phyloP scores from a whole-genome alignment of 257 asterid species.

The Solanum chilense region DNA sequence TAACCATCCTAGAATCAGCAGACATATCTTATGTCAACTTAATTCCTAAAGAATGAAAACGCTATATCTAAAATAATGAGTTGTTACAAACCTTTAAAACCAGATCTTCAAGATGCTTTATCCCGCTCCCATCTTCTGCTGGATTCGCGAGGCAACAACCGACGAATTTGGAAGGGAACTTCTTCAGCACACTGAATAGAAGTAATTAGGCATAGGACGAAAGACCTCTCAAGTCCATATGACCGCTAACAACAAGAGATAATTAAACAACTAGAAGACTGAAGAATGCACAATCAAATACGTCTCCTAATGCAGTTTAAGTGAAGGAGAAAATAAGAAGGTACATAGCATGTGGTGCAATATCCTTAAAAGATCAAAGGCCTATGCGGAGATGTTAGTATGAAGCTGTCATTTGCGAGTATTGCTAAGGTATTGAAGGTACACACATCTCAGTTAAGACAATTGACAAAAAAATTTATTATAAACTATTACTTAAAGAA shows the following conservation, averaged over 20 bases:
- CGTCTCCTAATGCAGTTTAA: not conserved
- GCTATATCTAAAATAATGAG: not conserved
- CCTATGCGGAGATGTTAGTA: not conserved
- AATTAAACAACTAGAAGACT: not conserved
- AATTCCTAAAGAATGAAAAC: not conserved
- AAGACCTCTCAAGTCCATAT: not conserved
- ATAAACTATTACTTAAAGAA: not conserved
- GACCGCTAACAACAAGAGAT: not conserved
- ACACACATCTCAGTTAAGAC: not conserved
- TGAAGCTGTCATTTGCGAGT: not conserved
- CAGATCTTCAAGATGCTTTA: slow-evolving; percentile 58
- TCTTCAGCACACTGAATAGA: slow-evolving; percentile 54
- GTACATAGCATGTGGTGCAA: not conserved
- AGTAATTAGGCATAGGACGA: not conserved
- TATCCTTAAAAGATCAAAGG: not conserved
- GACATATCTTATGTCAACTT: not conserved
- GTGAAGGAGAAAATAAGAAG: not conserved
- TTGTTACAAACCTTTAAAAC: slow-evolving; percentile 36
- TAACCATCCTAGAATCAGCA: slow-evolving; percentile 58
- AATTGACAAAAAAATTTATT: not conserved
- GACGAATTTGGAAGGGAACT: slow-evolving; percentile 59
- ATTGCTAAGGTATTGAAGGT: not conserved
- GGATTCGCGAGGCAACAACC: slow-evolving; percentile 98
- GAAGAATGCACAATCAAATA: not conserved
- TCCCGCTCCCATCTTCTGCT: slow-evolving; percentile 64